phyloP scores from a whole-genome alignment of 495 filamentous ascomycete genomes.

The Penicillium pulvis region DNA sequence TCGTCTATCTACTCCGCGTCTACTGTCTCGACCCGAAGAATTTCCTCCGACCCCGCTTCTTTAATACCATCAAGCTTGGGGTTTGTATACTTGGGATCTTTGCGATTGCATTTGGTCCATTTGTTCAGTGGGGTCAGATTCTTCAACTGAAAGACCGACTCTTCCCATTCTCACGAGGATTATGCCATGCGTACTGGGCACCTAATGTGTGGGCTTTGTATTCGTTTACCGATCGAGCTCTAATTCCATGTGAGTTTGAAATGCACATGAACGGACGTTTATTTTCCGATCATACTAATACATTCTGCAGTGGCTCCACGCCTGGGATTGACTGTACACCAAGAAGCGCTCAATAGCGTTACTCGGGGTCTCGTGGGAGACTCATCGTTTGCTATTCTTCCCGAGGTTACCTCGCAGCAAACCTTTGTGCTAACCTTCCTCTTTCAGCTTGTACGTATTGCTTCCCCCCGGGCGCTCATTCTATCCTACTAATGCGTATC shows the following conservation, averaged over 20 bases:
- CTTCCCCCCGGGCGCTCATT: not conserved
- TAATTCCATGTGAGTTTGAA: slow-evolving; percentile 70
- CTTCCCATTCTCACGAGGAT: slow-evolving; percentile 89
- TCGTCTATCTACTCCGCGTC: slow-evolving; percentile 81
- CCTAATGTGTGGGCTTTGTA: slow-evolving; percentile 98
- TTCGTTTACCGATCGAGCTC: slow-evolving; percentile 79
- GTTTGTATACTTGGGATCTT: slow-evolving; percentile 71
- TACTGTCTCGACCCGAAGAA: slow-evolving; percentile 86
- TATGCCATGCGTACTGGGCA: slow-evolving; percentile 98
- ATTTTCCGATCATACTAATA: slow-evolving; percentile 16
- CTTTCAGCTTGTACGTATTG: slow-evolving; percentile 68
- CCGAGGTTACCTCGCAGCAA: slow-evolving; percentile 74
- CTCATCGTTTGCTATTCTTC: slow-evolving; percentile 89
- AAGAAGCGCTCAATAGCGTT: slow-evolving; percentile 77
- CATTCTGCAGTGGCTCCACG: slow-evolving; percentile 68
- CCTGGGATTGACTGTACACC: slow-evolving; percentile 70
- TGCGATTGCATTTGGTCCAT: slow-evolving; percentile 85
- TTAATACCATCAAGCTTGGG: slow-evolving; percentile 81
- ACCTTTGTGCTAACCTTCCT: slow-evolving; percentile 83
- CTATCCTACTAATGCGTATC: slow-evolving; percentile 27
- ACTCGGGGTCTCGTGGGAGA: slow-evolving; percentile 95
- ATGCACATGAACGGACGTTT: not conserved
- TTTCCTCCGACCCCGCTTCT: slow-evolving; percentile 72
- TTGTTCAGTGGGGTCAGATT: slow-evolving; percentile 81
- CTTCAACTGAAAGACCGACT: slow-evolving; percentile 81